Base-by-base conservation (phyloP, 768 basidiomycete species). In the Psilocybe cubensis region DNA sequence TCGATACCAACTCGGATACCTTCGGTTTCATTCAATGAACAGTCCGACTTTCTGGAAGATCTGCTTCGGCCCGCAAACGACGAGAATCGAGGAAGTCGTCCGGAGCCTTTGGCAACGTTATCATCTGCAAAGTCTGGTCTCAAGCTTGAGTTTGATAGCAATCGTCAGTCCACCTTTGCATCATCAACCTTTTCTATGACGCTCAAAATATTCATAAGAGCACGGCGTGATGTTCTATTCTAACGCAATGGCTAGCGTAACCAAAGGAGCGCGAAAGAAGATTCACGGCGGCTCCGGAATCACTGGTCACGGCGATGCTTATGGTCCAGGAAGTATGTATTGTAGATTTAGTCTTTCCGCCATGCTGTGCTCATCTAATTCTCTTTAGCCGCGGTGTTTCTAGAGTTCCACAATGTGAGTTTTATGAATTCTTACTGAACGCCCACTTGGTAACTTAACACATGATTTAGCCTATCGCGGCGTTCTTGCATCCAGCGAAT, bases 221-320 rank as follows among this genome's bases (percentile, higher is more conserved):
- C 82, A 79, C 8, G 89, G 89, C 11, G 79, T 89, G 33, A 90
- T 91, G 81, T 86, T 90, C 63, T 91, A 91, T 67, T 80, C 87
- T 2, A 85, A 86, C 66, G 83, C 81, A 47, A 72, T 82, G 52
- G 73, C 84, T 12, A 71, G 79, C 46, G 69, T 76, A 17, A 67
- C 72, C 17, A 78, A 76, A 14, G 84, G 81, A 14, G 82, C 84
- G 28, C 79, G 86, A 43, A 91, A 91, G 77, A 83, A 81, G 69
- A 87, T 89, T 31, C 90, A 92, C 63, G 89, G 89, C 17, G 89
- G 89, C 2, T 83, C 82, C n/a, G 88, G 88, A 21, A 70, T 74
- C 18, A 71, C 67, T 46, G 83, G 77, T 23, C 68, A 78, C 20
- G 83, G 83, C 1, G 83, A 86, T 55, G 83, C 85, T 5, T 91